Base-by-base conservation (phyloP, 345 rosid species). In the Hevea brasiliensis region DNA sequence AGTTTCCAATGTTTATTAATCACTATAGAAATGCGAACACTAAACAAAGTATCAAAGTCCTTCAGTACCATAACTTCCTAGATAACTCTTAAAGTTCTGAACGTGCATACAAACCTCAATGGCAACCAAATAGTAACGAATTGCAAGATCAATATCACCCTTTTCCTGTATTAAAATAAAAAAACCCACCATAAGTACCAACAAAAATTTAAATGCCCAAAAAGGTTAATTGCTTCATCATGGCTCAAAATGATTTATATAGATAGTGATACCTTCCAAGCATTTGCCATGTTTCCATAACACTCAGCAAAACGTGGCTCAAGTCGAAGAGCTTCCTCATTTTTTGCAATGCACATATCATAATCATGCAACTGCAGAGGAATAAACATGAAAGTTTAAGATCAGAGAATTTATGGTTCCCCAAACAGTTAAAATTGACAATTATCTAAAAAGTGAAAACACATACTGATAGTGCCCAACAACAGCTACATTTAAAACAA, bases 231-330 rank as follows among this genome's bases (percentile, higher is more conserved):
- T 11, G 62, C 55, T 4, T 50, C 65, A 62, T 72, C 18, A 51
- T 10, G 20, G 13, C 23, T 61, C 21, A 50, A 60, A 69, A 50
- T 51, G 13, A 54, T 61, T 40, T 14, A 48, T 0, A 50, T 37
- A 60, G 44, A 61, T 20, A 48, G 32, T 11, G 56, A 59, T 82
- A 88, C 99, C 98, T 96, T 96, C 97, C 96, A 91, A 35, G 99
- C 99, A 76, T 96, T 96, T 71, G 99, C 99, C 97, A 91, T 91
- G 82, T 96, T 96, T 57, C 99, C 99, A 81, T 91, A 96, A 80
- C 99, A 96, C 87, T 96, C 99, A 18, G 99, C 98, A 79, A 93
- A 96, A 65, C 79, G 94, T 41, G 98, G 99, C 50, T 93, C 93
- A 61, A 93, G 82, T 57, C 83, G 87, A 79, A 96, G 95, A 57